These are phyloP conservation scores for Picochlorum costavermella DNA, from an alignment of 139 green algal genomes.

Conservation along the genomic window DNA sequence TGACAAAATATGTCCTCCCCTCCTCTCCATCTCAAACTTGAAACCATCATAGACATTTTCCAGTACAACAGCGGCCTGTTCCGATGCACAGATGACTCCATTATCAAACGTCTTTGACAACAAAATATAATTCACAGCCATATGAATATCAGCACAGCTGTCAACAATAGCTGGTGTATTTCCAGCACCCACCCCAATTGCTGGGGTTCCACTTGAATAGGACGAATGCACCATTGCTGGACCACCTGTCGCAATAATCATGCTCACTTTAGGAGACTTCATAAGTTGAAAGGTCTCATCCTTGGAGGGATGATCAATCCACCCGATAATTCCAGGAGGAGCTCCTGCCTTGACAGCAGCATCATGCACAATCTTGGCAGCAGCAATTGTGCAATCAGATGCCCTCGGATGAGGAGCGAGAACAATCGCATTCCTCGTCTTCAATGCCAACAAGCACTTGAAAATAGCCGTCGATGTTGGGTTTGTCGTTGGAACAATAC, in stretches of 20 bases:
- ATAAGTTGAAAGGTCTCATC: slow-evolving; percentile 41
- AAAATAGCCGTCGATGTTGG: slow-evolving; percentile 45
- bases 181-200: slow-evolving; percentile 56
- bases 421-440: slow-evolving; percentile 62
- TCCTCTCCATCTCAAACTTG: slow-evolving; percentile 30
- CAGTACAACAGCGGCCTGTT: slow-evolving; percentile 57
- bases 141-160: slow-evolving; percentile 46
- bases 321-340: slow-evolving; percentile 48
- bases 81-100: slow-evolving; percentile 58
- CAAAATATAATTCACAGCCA: slow-evolving; percentile 16
- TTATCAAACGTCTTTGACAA: slow-evolving; percentile 53
- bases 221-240: slow-evolving; percentile 56
- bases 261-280: slow-evolving; percentile 39
- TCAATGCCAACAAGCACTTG: slow-evolving; percentile 54
- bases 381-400: slow-evolving; percentile 41
- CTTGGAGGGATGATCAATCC: slow-evolving; percentile 49
- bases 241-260: slow-evolving; percentile 60
- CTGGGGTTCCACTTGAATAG: slow-evolving; percentile 57
- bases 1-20: slow-evolving; percentile 53
- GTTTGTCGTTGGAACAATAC: slow-evolving; percentile 64
- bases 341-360: slow-evolving; percentile 53
- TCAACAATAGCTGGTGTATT: slow-evolving; percentile 67
- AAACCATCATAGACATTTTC: slow-evolving; percentile 44
- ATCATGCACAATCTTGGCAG: slow-evolving; percentile 49
- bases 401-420: slow-evolving; percentile 56